Conservation (phyloP, 164 flowering plant species). For the Magnolia officinalis region DNA sequence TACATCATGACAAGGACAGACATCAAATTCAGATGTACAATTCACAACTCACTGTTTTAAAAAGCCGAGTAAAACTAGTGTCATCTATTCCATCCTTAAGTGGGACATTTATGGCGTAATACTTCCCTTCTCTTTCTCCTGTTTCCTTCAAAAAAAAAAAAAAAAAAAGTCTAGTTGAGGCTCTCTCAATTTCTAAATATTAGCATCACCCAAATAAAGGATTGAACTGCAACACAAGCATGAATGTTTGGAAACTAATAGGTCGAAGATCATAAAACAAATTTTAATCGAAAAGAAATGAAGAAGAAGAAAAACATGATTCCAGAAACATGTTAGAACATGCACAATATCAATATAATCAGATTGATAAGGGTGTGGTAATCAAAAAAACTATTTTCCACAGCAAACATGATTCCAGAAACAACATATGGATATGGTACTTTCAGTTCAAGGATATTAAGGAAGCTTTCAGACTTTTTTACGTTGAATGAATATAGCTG, state of each 20-base stretch:
- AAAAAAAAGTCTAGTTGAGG: constrained; percentile 5
- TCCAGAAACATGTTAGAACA: not conserved
- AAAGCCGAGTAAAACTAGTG: constrained; percentile 78
- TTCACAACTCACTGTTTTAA: constrained; percentile 67
- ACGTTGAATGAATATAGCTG: too few species aligned
- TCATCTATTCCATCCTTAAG: constrained; percentile 98
- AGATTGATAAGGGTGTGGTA: too few species aligned
- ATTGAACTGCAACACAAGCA: not conserved
- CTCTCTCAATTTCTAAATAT: not conserved
- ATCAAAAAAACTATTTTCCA: too few species aligned
- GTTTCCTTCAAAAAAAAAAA: constrained; percentile 59
- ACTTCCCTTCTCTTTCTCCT: constrained; percentile 96
- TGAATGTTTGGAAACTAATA: not conserved
- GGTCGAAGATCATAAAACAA: not conserved
- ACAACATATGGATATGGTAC: too few species aligned
- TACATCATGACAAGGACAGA: constrained; percentile 1
- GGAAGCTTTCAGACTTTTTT: too few species aligned
- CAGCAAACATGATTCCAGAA: too few species aligned
- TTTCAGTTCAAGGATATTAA: too few species aligned
- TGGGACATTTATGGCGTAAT: constrained; percentile 94
- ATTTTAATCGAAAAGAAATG: not conserved
- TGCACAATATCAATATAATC: too few species aligned
- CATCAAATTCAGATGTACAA: not conserved
- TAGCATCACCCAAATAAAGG: not conserved
- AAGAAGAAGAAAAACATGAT: not conserved